Conservation (phyloP, 352 stramenopile genomes). For the Globisporangium abappressorium region DNA sequence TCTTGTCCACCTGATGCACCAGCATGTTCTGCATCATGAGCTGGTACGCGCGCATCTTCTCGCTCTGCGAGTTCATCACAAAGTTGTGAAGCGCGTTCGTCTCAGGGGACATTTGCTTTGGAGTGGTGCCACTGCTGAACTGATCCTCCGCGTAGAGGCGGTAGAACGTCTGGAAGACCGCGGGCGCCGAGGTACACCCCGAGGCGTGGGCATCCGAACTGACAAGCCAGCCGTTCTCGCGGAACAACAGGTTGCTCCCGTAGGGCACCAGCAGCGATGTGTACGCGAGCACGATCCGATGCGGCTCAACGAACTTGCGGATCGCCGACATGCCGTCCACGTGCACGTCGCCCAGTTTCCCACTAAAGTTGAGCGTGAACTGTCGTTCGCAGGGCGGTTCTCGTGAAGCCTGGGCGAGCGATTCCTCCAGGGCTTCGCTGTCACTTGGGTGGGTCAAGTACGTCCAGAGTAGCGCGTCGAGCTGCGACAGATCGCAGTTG, state of each 20-base stretch:
- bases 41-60: conserved; percentile 9
- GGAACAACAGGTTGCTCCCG: conserved; percentile 4
- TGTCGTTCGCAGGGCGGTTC: background rate
- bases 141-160: conserved; percentile 1
- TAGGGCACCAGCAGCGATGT: conserved; percentile 5
- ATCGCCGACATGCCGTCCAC: background rate
- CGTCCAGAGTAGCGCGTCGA: conserved; percentile 6
- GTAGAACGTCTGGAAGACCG: conserved; percentile 11
- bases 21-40: conserved; percentile 1
- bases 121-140: background rate
- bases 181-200: background rate
- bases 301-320: conserved; percentile 8
- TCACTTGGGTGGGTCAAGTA: conserved; percentile 1
- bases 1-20: background rate
- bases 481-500: background rate
- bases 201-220: background rate
- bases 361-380: conserved; percentile 2
- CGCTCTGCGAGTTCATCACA: conserved; percentile 4
- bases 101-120: background rate
- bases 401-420: background rate
- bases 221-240: conserved; percentile 15
- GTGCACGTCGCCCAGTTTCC: conserved; percentile 2
- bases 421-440: background rate
- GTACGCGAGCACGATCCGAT: conserved; percentile 10
- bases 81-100: conserved; percentile 4